Evolutionary conservation across 169 alveolate genomes (phyloP), one percentile per base, ranked within the genome.

Genomic region (Miamiensis avidus): DNA sequence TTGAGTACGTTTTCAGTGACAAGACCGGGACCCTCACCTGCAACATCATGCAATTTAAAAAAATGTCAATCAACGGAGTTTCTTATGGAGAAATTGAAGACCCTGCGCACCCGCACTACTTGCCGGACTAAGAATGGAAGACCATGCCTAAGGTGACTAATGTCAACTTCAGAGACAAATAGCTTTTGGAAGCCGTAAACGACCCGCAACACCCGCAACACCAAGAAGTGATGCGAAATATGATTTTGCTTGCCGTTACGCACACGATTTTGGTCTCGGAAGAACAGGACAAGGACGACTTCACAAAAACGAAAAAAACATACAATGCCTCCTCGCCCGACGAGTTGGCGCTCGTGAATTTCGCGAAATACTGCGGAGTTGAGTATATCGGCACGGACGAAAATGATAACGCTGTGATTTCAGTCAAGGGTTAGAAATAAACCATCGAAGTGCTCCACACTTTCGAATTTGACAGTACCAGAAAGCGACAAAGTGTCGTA

Each of bases 21-120:
- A 99, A 99, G 89, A 99, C 99, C 29, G 99, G 99, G 0, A 99
- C 99, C 0, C 93, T 99, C 82, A 99, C 99, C 20, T 97, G 97
- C 88, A 99, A 99, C 88, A 94, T 97, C 34, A 98, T 99, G 99
- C 98, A 97, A 89, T 97, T 98, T 87, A 97, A 95, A 90, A 86
- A 91, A 74, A 84, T 95, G 28, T 85, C 96, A 28, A 84, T 94
- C 85, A 95, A 86, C 81, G 95, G 92, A n/a, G 73, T 75, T 31
- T 82, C 86, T 81, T 89, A 89, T 83, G 95, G 96, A 1, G 82
- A 88, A 31, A 81, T 84, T 30, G 78, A n/a, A n/a, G n/a, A 88
- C 32, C 84, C 30, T 26, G 30, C 69, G 0, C 26, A 31, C 16
- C 15, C 25, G 16, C 87, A 91, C 28, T 91, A 91, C 78, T 89